These are phyloP conservation scores for Juglanconis sp. DNA, from an alignment of 2,329 filamentous ascomycete genomes.

Conservation along the genomic window DNA sequence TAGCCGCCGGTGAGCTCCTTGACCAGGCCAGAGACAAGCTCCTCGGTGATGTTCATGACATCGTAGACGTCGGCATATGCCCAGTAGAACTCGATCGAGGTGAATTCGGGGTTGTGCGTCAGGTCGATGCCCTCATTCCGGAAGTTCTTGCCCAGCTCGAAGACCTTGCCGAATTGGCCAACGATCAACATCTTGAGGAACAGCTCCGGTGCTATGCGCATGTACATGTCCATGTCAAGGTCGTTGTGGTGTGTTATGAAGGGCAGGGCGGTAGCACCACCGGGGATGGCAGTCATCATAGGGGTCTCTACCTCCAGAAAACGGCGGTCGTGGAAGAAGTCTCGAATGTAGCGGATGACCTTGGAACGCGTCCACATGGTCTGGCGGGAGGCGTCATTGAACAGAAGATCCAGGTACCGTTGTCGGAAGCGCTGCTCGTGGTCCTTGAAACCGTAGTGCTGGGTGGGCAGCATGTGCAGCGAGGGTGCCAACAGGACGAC, in stretches of 20 bases:
- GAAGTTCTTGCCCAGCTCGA: slow-evolving; percentile 94
- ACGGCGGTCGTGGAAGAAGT: slow-evolving; percentile 81
- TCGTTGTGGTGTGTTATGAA: slow-evolving; percentile 98
- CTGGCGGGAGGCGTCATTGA: slow-evolving; percentile 84
- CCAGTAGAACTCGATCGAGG: slow-evolving; percentile 95
- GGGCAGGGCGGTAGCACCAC: slow-evolving; percentile 90
- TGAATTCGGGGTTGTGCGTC: slow-evolving; percentile 98
- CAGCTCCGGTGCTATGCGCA: slow-evolving; percentile 91
- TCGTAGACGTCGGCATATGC: slow-evolving; percentile 92
- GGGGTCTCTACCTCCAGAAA: slow-evolving; percentile 96
- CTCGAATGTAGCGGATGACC: slow-evolving; percentile 84
- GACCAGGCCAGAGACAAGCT: slow-evolving; percentile 85
- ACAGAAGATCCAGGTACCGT: slow-evolving; percentile 92
- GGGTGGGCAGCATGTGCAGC: slow-evolving; percentile 83
- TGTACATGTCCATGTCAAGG: slow-evolving; percentile 87
- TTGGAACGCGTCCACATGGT: slow-evolving; percentile 82
- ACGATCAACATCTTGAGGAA: slow-evolving; percentile 97
- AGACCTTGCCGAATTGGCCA: slow-evolving; percentile 89
- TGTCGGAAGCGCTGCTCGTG: slow-evolving; percentile 90
- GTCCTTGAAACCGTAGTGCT: slow-evolving; percentile 94
- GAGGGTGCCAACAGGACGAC: slow-evolving; percentile 85
- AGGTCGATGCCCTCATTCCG: slow-evolving; percentile 87
- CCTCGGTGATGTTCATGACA: slow-evolving; percentile 86
- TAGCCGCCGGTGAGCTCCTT: slow-evolving; percentile 85
- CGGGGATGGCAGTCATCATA: slow-evolving; percentile 95